Conservation (phyloP, 805 yeast species). For the Candida krabiensis region DNA sequence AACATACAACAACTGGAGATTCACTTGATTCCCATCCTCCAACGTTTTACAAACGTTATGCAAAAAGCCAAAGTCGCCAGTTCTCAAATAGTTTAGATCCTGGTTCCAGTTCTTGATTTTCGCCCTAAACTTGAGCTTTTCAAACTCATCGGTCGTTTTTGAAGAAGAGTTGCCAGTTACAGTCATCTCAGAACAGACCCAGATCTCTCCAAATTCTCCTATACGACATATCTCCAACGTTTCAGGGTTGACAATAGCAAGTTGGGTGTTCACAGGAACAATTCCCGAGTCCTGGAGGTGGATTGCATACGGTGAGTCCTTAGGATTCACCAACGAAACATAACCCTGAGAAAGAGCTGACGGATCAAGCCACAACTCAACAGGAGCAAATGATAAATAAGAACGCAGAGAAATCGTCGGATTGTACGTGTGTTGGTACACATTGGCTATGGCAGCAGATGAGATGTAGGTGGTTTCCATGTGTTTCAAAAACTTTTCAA, state of each 20-base stretch:
- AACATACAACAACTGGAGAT: conserved; percentile 77
- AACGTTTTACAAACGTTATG: conserved; percentile 59
- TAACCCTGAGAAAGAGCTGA: conserved; percentile 88
- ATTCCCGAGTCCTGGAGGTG: conserved; percentile 92
- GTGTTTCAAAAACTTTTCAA: conserved; percentile 56
- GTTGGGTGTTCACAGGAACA: conserved; percentile 91
- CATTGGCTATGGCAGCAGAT: conserved; percentile 68
- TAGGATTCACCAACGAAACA: conserved; percentile 74
- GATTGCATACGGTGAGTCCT: conserved; percentile 64
- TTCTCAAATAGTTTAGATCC: conserved; percentile 68
- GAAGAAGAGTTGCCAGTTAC: conserved; percentile 45
- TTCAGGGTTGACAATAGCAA: conserved; percentile 94
- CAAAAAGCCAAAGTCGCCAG: conserved; percentile 93
- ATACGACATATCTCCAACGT: conserved; percentile 73
- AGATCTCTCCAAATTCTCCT: conserved; percentile 95
- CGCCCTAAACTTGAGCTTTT: conserved; percentile 58
- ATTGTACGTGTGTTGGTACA: conserved; percentile 76
- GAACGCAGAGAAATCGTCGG: conserved; percentile 85
- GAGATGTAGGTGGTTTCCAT: conserved; percentile 66
- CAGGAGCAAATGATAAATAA: conserved; percentile 84
- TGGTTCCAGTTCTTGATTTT: conserved; percentile 63
- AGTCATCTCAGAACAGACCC: conserved; percentile 92
- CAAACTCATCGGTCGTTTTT: conserved; percentile 45
- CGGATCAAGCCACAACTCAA: conserved; percentile 84
- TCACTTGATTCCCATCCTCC: conserved; percentile 28